Base-by-base conservation (phyloP, 2,329 filamentous ascomycete species). In the Fusarium burgessii region DNA sequence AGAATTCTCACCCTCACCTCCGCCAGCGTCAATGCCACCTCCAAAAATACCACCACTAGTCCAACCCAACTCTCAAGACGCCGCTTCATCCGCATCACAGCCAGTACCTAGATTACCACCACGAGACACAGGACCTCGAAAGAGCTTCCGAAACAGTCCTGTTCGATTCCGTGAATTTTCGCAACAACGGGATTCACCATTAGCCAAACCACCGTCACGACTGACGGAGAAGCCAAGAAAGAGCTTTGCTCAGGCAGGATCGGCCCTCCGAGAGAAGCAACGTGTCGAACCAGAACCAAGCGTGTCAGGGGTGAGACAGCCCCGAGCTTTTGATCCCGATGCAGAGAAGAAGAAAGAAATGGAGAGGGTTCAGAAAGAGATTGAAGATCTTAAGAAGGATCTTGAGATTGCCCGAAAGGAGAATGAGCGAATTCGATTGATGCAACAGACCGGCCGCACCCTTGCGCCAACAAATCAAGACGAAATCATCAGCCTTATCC, bases 131-230 rank as follows among this genome's bases (percentile, higher is more conserved):
- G 81, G 87, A 6, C 87, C 87, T 11, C 87, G 88, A 2, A 77
- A 81, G 23, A 89, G 89, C 2, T 91, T 91, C 32, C 89, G 90
- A 64, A 85, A 85, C 54, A 89, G 87, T 17, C 88, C 89, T 0
- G 87, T 86, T 5, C 83, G 83, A 72, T 82, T 84, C 72, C 83
- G 80, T 20, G 71, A 73, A 32, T 68, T 74, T 45, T 82, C 64
- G 18, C 67, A 78, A 58, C 77, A 76, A 3, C 76, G 82, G 47
- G 85, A 81, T 62, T 89, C 88, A 3, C 87, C 87, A 2, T 75
- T 87, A 5, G 88, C 87, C 54, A 82, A 83, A 11, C 80, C 80
- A 0, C 80, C 82, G 2, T 71, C 81, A 12, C 78, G 79, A 2
- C 77, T 52, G 8, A 33, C 60, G 2, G 64, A 69, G n/a, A 71